phyloP scores from a whole-genome alignment of 441 rosid species.

The Gossypium schwendimanii region DNA sequence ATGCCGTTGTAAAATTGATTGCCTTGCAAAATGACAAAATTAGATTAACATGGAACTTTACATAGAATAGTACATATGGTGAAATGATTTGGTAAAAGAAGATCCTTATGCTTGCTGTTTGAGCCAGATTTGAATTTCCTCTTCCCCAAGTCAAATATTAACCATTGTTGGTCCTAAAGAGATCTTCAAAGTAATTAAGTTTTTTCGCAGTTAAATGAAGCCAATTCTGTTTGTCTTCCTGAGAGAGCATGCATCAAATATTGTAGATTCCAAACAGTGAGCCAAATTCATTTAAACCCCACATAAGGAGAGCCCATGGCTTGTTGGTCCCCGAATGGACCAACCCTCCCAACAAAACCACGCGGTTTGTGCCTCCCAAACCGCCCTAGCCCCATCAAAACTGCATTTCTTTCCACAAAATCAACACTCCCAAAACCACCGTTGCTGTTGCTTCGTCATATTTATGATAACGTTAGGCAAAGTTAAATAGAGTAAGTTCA shows the following conservation, averaged over 20 bases:
- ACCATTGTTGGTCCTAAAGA: not conserved
- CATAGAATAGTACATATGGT: not conserved
- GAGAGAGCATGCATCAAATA: not conserved
- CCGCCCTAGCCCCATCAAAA: not conserved
- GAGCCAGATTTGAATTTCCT: too few relatives aligned
- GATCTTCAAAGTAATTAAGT: not conserved
- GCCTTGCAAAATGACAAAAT: not conserved
- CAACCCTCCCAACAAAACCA: slow-evolving; percentile 15
- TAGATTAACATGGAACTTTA: not conserved
- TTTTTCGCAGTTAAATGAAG: not conserved
- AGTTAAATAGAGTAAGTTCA: not conserved
- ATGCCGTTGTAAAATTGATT: not conserved
- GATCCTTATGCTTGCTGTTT: not conserved
- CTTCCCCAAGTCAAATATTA: not conserved
- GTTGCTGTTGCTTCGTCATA: slow-evolving; percentile 18
- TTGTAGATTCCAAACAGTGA: not conserved
- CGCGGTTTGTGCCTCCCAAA: slow-evolving; percentile 21
- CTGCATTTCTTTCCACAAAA: slow-evolving; percentile 9
- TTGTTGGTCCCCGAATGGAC: not conserved
- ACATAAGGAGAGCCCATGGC: slow-evolving; percentile 4
- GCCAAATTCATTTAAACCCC: slow-evolving; percentile 5
- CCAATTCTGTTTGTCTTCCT: slow-evolving; percentile 6
- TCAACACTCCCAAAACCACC: not conserved
- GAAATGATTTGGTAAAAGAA: not conserved
- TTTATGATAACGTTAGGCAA: not conserved